Evolutionary conservation across 306 rosid species (phyloP).

Genomic region (Betula pendula): DNA sequence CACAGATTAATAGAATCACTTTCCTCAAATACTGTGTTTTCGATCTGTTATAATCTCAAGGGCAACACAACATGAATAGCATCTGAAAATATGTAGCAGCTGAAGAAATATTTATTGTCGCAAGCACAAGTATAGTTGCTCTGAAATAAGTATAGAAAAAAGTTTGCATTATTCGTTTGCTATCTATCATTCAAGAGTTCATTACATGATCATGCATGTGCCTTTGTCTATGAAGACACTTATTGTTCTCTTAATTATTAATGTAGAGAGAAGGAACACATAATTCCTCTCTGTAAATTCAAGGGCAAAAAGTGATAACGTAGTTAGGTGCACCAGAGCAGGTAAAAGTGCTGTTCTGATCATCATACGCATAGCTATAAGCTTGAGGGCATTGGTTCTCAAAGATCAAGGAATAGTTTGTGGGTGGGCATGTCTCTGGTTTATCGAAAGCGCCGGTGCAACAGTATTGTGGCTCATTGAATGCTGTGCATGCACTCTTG

Average conservation of each 20-base stretch:
- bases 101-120: too few species aligned
- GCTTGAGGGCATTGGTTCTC: conserved; percentile 48
- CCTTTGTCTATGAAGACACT: background rate
- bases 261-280: background rate
- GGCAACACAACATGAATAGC: background rate
- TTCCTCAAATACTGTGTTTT: too few species aligned
- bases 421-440: conserved; percentile 38
- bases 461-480: conserved; percentile 35
- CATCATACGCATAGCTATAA: conserved; percentile 55
- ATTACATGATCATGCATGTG: background rate
- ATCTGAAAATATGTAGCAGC: too few species aligned
- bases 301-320: conserved; percentile 41
- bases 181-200: too few species aligned
- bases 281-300: background rate
- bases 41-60: too few species aligned
- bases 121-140: too few species aligned
- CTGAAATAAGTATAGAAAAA: too few species aligned
- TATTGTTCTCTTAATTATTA: background rate
- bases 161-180: too few species aligned
- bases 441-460: conserved; percentile 25
- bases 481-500: conserved; percentile 44
- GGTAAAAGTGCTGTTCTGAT: conserved; percentile 30
- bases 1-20: too few species aligned
- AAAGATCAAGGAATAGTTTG: conserved; percentile 34
- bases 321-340: conserved; percentile 43